These are phyloP conservation scores for Monosporascus sp. DNA, from an alignment of 2,329 filamentous ascomycete genomes.

Conservation along the genomic window DNA sequence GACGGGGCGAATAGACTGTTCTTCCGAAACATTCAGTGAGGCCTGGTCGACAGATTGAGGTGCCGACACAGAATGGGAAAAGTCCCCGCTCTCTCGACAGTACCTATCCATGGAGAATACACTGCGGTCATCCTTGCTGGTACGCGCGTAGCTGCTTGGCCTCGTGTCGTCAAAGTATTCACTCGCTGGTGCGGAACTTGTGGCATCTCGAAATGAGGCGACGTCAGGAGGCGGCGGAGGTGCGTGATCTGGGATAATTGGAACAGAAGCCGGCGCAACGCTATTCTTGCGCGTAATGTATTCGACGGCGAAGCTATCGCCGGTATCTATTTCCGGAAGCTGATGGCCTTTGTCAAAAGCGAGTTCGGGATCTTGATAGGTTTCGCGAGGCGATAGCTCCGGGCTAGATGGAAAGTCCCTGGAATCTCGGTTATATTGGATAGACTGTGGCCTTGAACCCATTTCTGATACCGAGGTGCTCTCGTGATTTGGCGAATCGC, in stretches of 20 bases:
- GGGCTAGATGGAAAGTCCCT: constrained; percentile 25
- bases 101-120: constrained; percentile 39
- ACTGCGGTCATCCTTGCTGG: constrained; percentile 37
- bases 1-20: constrained; percentile 31
- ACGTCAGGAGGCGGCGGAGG: constrained; percentile 44
- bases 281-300: constrained; percentile 34
- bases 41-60: constrained; percentile 42
- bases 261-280: constrained; percentile 15
- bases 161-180: constrained; percentile 39
- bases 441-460: constrained; percentile 22
- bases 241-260: constrained; percentile 41
- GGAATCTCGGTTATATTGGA: constrained; percentile 24
- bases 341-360: constrained; percentile 28
- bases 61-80: constrained; percentile 36
- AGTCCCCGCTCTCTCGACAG: constrained; percentile 41
- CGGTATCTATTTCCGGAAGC: constrained; percentile 47
- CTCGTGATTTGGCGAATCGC: constrained; percentile 19
- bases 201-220: constrained; percentile 18
- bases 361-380: constrained; percentile 21
- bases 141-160: constrained; percentile 36
- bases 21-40: constrained; percentile 39
- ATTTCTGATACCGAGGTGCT: constrained; percentile 23
- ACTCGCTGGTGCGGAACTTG: constrained; percentile 29
- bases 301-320: constrained; percentile 45
- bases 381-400: constrained; percentile 28